phyloP scores from a whole-genome alignment of 352 stramenopile species.

The Pythium dissotocum region DNA sequence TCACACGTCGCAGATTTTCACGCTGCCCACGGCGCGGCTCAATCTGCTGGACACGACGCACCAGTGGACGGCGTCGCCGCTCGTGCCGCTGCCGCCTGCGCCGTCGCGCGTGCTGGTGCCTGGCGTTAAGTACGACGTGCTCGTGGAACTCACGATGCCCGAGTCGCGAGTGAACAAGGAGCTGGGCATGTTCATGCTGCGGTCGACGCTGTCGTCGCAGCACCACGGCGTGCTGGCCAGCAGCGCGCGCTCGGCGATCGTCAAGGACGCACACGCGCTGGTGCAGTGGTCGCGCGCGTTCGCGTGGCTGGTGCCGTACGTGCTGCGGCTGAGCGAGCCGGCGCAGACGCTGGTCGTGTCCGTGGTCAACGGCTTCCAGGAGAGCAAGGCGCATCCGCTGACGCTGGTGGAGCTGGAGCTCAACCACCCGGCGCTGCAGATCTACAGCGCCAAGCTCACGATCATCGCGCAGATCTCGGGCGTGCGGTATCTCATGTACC shows the following conservation, averaged over 20 bases:
- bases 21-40: conserved; percentile 54
- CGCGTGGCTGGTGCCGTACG: conserved; percentile 55
- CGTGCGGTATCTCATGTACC: conserved; percentile 86
- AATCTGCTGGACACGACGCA: conserved; percentile 55
- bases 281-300: conserved; percentile 50
- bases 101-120: conserved; percentile 47
- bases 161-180: conserved; percentile 62
- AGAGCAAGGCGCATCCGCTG: conserved; percentile 54
- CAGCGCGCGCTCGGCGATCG: conserved; percentile 59
- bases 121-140: conserved; percentile 78
- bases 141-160: conserved; percentile 69
- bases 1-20: conserved; percentile 6
- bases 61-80: conserved; percentile 54
- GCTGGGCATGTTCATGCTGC: conserved; percentile 81
- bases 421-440: conserved; percentile 70
- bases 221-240: conserved; percentile 36
- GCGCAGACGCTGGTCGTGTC: conserved; percentile 52
- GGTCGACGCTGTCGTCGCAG: conserved; percentile 43
- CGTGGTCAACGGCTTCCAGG: conserved; percentile 69
- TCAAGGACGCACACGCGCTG: conserved; percentile 60
- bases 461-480: conserved; percentile 82
- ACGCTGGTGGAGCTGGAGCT: conserved; percentile 51
- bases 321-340: conserved; percentile 55
- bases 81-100: conserved; percentile 24
- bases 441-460: conserved; percentile 73